phyloP scores from a whole-genome alignment of 257 asterid genomes.

The Solanum arcanum region DNA sequence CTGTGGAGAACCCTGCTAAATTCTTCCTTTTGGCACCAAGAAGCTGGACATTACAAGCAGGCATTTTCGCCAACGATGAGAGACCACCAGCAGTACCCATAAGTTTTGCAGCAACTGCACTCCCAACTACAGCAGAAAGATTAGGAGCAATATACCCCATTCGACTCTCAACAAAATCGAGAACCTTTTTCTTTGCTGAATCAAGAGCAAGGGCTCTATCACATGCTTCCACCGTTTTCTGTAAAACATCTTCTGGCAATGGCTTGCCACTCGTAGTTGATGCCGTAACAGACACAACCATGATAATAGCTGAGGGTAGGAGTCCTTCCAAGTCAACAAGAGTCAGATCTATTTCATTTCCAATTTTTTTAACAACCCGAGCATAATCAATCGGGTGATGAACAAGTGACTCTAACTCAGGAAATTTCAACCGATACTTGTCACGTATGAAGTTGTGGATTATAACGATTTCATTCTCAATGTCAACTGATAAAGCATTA shows the following conservation, averaged over 20 bases:
- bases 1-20: slow-evolving; percentile 89
- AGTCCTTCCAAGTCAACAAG: slow-evolving; percentile 96
- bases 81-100: slow-evolving; percentile 99
- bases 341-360: slow-evolving; percentile 80
- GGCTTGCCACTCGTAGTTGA: slow-evolving; percentile 99
- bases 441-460: slow-evolving; percentile 95
- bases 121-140: slow-evolving; percentile 91
- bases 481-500: slow-evolving; percentile 82
- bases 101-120: slow-evolving; percentile 95
- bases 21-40: slow-evolving; percentile 92
- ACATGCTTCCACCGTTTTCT: slow-evolving; percentile 82
- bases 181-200: slow-evolving; percentile 78
- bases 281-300: slow-evolving; percentile 96
- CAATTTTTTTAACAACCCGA: slow-evolving; percentile 81
- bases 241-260: slow-evolving; percentile 78
- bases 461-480: slow-evolving; percentile 82
- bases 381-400: slow-evolving; percentile 98
- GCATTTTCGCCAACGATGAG: slow-evolving; percentile 81
- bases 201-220: slow-evolving; percentile 83
- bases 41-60: slow-evolving; percentile 95
- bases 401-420: slow-evolving; percentile 91
- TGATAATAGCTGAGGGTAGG: slow-evolving; percentile 84
- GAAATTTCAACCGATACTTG: slow-evolving; percentile 85
- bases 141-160: slow-evolving; percentile 97
- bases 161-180: slow-evolving; percentile 90